phyloP scores from a whole-genome alignment of 2,329 filamentous ascomycete species.

The Botrytis fragariae region DNA sequence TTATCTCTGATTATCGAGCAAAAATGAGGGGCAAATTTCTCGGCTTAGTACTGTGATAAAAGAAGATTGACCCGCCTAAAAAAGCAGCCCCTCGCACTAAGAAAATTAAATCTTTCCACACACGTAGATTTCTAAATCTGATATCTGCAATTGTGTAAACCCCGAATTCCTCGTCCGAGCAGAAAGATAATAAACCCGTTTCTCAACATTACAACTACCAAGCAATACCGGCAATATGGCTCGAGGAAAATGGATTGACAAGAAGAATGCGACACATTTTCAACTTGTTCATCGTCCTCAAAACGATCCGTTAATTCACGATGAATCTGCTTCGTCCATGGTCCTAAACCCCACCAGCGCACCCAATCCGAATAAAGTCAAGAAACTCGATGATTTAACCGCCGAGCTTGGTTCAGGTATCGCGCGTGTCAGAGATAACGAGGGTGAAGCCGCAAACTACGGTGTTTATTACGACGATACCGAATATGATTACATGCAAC shows the following conservation, averaged over 20 bases:
- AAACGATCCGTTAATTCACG: slow-evolving; percentile 95
- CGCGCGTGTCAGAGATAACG: slow-evolving; percentile 72
- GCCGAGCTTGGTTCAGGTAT: slow-evolving; percentile 70
- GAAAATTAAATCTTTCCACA: slow-evolving; percentile 22
- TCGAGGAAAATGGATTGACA: slow-evolving; percentile 58
- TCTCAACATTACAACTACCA: neutral
- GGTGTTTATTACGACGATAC: slow-evolving; percentile 95
- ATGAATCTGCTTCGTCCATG: slow-evolving; percentile 83
- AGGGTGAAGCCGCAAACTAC: slow-evolving; percentile 92
- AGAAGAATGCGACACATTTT: slow-evolving; percentile 90
- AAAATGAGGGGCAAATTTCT: slow-evolving; percentile 24
- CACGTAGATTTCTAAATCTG: slow-evolving; percentile 14
- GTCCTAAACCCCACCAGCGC: slow-evolving; percentile 70
- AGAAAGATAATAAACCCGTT: neutral
- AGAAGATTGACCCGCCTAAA: slow-evolving; percentile 26
- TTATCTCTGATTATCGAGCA: slow-evolving; percentile 29
- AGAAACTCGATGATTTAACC: slow-evolving; percentile 71
- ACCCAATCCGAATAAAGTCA: slow-evolving; percentile 54
- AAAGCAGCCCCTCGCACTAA: slow-evolving; percentile 16
- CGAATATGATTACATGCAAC: slow-evolving; percentile 99
- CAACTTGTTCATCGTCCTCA: slow-evolving; percentile 93
- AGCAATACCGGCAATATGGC: slow-evolving; percentile 40
- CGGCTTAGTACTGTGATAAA: slow-evolving; percentile 4
- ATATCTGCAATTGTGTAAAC: neutral
- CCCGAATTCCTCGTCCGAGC: neutral